A percentile compares a stretch with the other conserved stretches of the same genome.
Conservation (phyloP, 2,329 filamentous ascomycete species). For the Colletotrichum euphorbiae region DNA sequence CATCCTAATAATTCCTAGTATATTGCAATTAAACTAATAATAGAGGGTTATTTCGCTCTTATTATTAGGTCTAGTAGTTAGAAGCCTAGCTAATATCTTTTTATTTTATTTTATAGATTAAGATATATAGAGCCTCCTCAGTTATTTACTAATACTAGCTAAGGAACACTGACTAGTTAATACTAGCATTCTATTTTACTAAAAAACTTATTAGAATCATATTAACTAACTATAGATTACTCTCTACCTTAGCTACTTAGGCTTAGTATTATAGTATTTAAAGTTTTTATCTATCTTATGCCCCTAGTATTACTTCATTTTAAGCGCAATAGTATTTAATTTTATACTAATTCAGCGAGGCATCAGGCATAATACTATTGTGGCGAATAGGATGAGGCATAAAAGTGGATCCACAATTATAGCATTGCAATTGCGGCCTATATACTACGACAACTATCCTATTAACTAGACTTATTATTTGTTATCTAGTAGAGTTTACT, state of each 20-base stretch:
- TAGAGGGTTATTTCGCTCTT: too few species aligned
- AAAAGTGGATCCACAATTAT: too few species aligned
- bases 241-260: background rate
- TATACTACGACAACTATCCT: too few species aligned
- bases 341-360: too few species aligned
- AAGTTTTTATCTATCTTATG: slow-evolving; percentile 5
- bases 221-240: background rate
- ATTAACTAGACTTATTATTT: too few species aligned
- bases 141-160: background rate
- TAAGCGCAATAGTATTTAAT: too few species aligned
- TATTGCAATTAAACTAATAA: background rate
- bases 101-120: background rate
- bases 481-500: too few species aligned
- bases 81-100: background rate
- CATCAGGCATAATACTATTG: too few species aligned
- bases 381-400: too few species aligned
- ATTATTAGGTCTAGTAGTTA: too few species aligned
- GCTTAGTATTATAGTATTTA: background rate
- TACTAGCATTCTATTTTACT: background rate
- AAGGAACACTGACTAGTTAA: background rate
- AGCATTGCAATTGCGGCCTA: too few species aligned
- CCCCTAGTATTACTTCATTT: too few species aligned
- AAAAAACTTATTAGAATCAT: background rate
- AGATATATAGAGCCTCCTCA: background rate
- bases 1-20: background rate